phyloP scores from a whole-genome alignment of 2,329 filamentous ascomycete genomes.

The Pseudopithomyces chartarum region DNA sequence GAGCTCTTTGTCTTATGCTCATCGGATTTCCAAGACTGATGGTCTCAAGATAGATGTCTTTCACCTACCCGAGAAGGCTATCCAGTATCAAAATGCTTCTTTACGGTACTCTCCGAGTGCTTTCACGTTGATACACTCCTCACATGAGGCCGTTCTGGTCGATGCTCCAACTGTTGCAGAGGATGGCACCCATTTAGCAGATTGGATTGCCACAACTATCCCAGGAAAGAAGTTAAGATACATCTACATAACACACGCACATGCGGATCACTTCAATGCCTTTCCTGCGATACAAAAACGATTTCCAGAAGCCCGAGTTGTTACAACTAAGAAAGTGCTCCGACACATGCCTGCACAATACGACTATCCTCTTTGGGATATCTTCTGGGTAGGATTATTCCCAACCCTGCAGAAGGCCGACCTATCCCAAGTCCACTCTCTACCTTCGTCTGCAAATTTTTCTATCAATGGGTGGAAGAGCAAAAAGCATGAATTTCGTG shows the following conservation, averaged over 20 bases:
- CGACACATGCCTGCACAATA: constrained; percentile 5
- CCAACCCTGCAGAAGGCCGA: not conserved
- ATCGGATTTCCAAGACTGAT: not conserved
- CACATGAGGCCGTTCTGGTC: constrained; percentile 44
- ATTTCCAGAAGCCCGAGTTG: constrained; percentile 33
- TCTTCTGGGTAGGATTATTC: constrained; percentile 4
- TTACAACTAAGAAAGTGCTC: constrained; percentile 22
- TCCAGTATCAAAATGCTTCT: not conserved
- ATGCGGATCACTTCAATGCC: constrained; percentile 50
- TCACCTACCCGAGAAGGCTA: not conserved
- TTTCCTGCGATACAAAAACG: constrained; percentile 33
- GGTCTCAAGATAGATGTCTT: not conserved
- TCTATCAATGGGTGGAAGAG: constrained; percentile 13
- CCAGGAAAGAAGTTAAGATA: constrained; percentile 35
- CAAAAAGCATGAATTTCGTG: constrained; percentile 17
- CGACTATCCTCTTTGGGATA: constrained; percentile 21
- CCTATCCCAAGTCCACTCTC: constrained; percentile 1
- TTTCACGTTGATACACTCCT: constrained; percentile 35
- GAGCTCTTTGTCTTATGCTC: not conserved
- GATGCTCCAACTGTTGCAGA: constrained; percentile 43
- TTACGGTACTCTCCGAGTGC: constrained; percentile 4
- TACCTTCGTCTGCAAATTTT: constrained; percentile 24
- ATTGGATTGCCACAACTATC: constrained; percentile 41
- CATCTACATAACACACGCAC: constrained; percentile 51
- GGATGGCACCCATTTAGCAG: constrained; percentile 37